Conservation (phyloP, 2,329 filamentous ascomycete species). For the Ophidiomyces ophidiicola region DNA sequence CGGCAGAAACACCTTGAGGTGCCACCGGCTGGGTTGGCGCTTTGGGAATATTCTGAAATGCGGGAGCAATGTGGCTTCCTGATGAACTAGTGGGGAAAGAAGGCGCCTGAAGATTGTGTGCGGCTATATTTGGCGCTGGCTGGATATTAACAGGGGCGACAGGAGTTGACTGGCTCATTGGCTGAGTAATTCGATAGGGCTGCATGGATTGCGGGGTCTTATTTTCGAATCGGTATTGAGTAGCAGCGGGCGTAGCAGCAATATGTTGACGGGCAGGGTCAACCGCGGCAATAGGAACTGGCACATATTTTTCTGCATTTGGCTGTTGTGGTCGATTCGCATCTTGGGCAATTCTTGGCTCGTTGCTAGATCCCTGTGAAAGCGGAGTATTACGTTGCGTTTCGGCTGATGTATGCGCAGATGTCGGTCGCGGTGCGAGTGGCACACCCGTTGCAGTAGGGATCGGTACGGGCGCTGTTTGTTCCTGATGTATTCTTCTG, state of each 20-base stretch:
- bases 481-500: conserved; percentile 47
- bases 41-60: background rate
- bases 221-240: conserved; percentile 9
- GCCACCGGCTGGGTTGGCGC: background rate
- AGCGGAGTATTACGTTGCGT: background rate
- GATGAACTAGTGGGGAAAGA: background rate
- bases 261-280: conserved; percentile 1
- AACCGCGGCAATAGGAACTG: background rate
- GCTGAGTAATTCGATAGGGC: too few species aligned
- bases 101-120: background rate
- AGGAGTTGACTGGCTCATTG: conserved; percentile 1
- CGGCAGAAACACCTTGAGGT: background rate
- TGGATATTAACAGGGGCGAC: background rate
- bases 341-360: background rate
- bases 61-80: background rate
- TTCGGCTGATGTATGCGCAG: background rate
- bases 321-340: background rate
- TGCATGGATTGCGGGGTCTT: conserved; percentile 10
- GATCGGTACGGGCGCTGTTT: background rate
- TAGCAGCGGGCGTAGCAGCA: background rate
- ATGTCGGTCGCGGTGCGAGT: background rate
- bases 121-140: conserved; percentile 1
- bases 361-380: background rate
- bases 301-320: background rate
- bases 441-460: too few species aligned